Evolutionary conservation across 2,329 filamentous ascomycete species (phyloP).

Genomic region (Sclerotinia minor): DNA sequence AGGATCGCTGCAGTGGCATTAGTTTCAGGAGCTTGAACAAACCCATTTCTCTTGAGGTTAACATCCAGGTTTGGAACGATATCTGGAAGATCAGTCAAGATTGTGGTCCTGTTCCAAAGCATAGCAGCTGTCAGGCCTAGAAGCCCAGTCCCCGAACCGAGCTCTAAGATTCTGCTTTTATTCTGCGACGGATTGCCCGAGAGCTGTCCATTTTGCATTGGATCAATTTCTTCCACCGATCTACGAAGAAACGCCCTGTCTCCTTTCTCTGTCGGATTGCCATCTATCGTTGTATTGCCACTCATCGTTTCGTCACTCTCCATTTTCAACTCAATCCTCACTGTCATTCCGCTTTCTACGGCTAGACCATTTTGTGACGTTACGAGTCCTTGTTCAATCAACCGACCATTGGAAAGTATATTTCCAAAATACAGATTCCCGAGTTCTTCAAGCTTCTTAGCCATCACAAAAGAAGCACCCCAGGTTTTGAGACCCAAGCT

Average conservation of each 20-base stretch:
- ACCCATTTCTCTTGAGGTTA: constrained; percentile 65
- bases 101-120: constrained; percentile 64
- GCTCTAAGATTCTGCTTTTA: constrained; percentile 59
- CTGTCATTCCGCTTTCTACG: not conserved
- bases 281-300: not conserved
- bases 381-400: not conserved
- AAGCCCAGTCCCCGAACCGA: constrained; percentile 90
- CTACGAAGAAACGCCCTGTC: not conserved
- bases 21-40: constrained; percentile 57
- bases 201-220: not conserved
- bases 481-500: constrained; percentile 92
- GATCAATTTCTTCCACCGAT: not conserved
- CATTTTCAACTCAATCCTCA: constrained; percentile 10
- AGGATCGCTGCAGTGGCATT: constrained; percentile 63
- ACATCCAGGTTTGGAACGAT: constrained; percentile 79
- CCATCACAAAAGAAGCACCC: constrained; percentile 85
- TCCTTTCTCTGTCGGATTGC: not conserved
- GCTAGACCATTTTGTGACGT: not conserved
- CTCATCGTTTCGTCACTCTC: not conserved
- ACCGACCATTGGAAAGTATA: constrained; percentile 43
- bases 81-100: constrained; percentile 79
- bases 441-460: constrained; percentile 62
- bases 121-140: constrained; percentile 82
- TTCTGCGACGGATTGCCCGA: not conserved
- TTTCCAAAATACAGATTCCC: constrained; percentile 36